Evolutionary conservation across 2,329 filamentous ascomycete species (phyloP).

Genomic region (Hymenoscyphus repandus): DNA sequence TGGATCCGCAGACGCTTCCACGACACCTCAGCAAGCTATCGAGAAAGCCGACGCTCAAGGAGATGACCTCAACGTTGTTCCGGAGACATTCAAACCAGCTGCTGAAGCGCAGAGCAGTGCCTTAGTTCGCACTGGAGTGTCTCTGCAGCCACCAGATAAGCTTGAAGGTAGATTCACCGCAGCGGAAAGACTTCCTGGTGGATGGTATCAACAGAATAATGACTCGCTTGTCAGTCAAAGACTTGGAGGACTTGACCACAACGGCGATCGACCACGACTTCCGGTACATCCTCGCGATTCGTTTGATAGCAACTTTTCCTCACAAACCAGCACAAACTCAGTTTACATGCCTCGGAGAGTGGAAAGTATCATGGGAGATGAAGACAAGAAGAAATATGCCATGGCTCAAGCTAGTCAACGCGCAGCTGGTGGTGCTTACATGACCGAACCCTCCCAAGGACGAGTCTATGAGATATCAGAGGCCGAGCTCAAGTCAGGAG

Average conservation of each 20-base stretch:
- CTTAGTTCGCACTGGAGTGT: conserved; percentile 47
- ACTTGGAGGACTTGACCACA: conserved; percentile 32
- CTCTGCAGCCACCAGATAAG: conserved; percentile 65
- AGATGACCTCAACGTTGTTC: conserved; percentile 85
- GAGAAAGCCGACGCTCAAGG: conserved; percentile 72
- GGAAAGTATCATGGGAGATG: conserved; percentile 66
- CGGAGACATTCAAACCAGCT: conserved; percentile 72
- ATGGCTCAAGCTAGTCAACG: conserved; percentile 56
- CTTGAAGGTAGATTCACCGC: conserved; percentile 76
- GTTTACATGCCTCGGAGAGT: conserved; percentile 61
- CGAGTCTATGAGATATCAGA: conserved; percentile 48
- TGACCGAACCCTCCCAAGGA: conserved; percentile 36
- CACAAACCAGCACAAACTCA: conserved; percentile 50
- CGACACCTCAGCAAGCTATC: conserved; percentile 76
- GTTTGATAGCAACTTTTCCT: conserved; percentile 60
- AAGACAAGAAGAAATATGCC: conserved; percentile 69
- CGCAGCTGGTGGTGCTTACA: conserved; percentile 34
- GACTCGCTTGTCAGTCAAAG: conserved; percentile 58
- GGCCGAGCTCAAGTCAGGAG: conserved; percentile 36
- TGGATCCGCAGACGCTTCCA: conserved; percentile 68
- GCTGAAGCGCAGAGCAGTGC: conserved; percentile 44
- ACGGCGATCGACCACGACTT: conserved; percentile 8
- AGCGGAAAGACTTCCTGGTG: conserved; percentile 60
- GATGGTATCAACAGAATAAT: conserved; percentile 65
- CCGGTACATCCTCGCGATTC: conserved; percentile 55